These are phyloP conservation scores for Styphnolobium japonicum DNA, from an alignment of 306 rosid genomes.

Conservation along the genomic window DNA sequence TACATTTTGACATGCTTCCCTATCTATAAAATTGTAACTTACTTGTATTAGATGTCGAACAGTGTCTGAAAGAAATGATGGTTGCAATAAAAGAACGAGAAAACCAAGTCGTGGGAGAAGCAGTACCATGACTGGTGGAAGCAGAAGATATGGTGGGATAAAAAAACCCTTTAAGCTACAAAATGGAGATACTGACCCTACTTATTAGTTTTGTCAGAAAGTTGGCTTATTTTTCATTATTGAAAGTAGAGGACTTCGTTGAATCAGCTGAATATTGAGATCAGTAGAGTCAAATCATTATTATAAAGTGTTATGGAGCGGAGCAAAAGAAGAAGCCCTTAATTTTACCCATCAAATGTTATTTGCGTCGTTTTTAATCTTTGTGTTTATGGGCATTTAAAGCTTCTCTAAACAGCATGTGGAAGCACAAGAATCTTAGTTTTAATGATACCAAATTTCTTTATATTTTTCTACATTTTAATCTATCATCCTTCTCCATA, in stretches of 20 bases:
- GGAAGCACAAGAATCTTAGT: background rate
- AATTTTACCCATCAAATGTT: background rate
- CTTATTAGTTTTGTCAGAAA: constrained; percentile 15
- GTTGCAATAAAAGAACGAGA: constrained; percentile 14
- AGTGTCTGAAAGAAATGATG: background rate
- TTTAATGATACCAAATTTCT: background rate
- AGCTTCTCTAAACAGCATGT: background rate
- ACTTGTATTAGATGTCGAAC: background rate
- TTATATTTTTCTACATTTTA: background rate
- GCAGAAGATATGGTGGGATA: constrained; percentile 26
- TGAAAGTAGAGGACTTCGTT: constrained; percentile 31
- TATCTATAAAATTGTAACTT: too few relatives aligned
- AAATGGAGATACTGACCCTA: constrained; percentile 32
- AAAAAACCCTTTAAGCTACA: constrained; percentile 5
- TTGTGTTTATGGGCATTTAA: background rate
- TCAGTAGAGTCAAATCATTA: constrained; percentile 1
- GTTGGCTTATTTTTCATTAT: constrained; percentile 30
- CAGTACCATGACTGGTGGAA: constrained; percentile 30
- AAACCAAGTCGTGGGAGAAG: constrained; percentile 43
- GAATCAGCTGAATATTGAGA: constrained; percentile 15
- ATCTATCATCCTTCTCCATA: background rate
- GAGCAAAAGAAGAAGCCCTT: background rate
- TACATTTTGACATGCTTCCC: too few relatives aligned
- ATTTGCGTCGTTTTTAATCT: background rate
- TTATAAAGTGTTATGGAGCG: background rate